phyloP scores from a whole-genome alignment of 306 rosid genomes.

The Chamaecrista fasciculata region DNA sequence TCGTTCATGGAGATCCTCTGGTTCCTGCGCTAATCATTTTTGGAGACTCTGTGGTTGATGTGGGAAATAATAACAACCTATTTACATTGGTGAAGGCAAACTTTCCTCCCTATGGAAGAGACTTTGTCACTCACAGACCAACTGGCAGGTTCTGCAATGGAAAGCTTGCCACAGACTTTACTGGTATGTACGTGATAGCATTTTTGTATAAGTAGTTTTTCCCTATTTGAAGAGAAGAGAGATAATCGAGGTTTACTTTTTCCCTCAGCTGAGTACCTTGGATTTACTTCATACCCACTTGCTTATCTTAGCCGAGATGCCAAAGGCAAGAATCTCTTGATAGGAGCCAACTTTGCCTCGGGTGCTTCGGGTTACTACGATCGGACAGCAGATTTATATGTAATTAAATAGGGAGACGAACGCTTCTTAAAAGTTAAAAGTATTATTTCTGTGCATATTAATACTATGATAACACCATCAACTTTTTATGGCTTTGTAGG shows the following conservation, averaged over 20 bases:
- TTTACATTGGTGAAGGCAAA: slow-evolving; percentile 52
- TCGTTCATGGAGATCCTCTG: slow-evolving; percentile 44
- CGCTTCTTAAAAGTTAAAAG: not conserved
- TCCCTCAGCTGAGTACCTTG: slow-evolving; percentile 55
- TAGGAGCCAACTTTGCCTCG: slow-evolving; percentile 66
- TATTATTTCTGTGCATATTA: not conserved
- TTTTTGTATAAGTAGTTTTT: not conserved
- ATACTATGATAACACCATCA: not conserved
- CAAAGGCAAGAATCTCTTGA: slow-evolving; percentile 44
- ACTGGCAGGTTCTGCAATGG: slow-evolving; percentile 75
- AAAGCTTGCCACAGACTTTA: slow-evolving; percentile 61
- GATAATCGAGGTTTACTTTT: not conserved
- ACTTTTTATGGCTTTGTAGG: slow-evolving; percentile 34
- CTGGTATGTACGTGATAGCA: slow-evolving; percentile 34
- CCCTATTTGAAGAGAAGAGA: not conserved
- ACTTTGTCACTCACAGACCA: slow-evolving; percentile 53
- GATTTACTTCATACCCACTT: slow-evolving; percentile 57
- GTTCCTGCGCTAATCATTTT: slow-evolving; percentile 62
- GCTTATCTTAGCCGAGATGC: slow-evolving; percentile 67
- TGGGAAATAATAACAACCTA: slow-evolving; percentile 57
- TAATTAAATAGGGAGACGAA: slow-evolving; percentile 17
- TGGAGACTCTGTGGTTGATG: slow-evolving; percentile 66
- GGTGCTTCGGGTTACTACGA: slow-evolving; percentile 62
- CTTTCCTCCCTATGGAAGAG: slow-evolving; percentile 69
- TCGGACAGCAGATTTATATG: slow-evolving; percentile 45